These are phyloP conservation scores for Candida endomychidarum DNA, from an alignment of 805 yeast species.

Conservation along the genomic window DNA sequence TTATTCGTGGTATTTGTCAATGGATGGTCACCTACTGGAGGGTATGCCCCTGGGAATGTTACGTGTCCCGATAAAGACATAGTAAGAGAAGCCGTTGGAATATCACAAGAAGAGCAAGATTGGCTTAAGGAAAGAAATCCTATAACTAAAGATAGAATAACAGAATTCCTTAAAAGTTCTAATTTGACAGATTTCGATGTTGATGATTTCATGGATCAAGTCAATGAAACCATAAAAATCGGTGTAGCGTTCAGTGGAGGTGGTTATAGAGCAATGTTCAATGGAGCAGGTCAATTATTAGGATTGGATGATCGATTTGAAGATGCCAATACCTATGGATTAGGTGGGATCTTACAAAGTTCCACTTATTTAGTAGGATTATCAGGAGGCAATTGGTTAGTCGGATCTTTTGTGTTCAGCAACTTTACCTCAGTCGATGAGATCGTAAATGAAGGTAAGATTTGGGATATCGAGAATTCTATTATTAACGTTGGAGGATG, in stretches of 20 bases:
- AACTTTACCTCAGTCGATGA: slow-evolving; percentile 55
- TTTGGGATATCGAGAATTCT: slow-evolving; percentile 57
- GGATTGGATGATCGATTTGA: slow-evolving; percentile 74
- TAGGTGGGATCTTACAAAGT: slow-evolving; percentile 77
- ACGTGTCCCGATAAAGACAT: slow-evolving; percentile 47
- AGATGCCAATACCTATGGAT: slow-evolving; percentile 50
- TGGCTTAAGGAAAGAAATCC: slow-evolving; percentile 55
- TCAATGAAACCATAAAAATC: slow-evolving; percentile 30
- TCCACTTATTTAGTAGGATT: slow-evolving; percentile 75
- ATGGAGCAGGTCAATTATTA: slow-evolving; percentile 81
- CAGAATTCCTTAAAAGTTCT: slow-evolving; percentile 46
- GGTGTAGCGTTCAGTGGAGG: slow-evolving; percentile 52
- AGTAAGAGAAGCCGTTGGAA: slow-evolving; percentile 47
- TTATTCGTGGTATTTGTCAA: neutral
- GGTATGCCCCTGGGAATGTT: slow-evolving; percentile 61
- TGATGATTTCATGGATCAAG: slow-evolving; percentile 30
- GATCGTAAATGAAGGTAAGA: slow-evolving; percentile 23
- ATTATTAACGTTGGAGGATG: slow-evolving; percentile 64
- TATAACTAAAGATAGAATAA: slow-evolving; percentile 46
- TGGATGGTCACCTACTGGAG: slow-evolving; percentile 23
- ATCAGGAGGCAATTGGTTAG: slow-evolving; percentile 64
- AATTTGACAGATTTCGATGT: slow-evolving; percentile 50
- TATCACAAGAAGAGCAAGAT: slow-evolving; percentile 47
- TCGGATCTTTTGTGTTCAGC: slow-evolving; percentile 60
- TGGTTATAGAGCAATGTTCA: slow-evolving; percentile 86